A percentile compares a stretch with the other conserved stretches of the same genome.
Conservation (phyloP, 1,284 basidiomycete species). For the Malassezia psittaci region DNA sequence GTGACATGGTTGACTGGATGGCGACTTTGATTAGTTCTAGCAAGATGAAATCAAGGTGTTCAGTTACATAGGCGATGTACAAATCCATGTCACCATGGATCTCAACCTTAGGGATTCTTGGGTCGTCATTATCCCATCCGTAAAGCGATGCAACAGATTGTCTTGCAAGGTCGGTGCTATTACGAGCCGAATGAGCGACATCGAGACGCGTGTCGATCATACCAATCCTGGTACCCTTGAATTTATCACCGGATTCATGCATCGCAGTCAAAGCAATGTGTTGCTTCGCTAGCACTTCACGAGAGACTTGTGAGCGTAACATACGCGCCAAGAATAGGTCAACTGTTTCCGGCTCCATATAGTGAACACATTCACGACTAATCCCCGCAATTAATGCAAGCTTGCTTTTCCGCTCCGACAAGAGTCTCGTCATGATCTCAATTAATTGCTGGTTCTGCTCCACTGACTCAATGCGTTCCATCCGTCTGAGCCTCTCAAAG, state of each 20-base stretch:
- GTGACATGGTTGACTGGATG: conserved; percentile 34
- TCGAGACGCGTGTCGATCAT: conserved; percentile 71
- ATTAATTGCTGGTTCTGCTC: conserved; percentile 72
- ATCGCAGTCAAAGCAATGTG: conserved; percentile 62
- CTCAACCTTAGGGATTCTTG: conserved; percentile 57
- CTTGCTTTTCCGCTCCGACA: conserved; percentile 58
- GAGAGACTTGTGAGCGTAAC: conserved; percentile 77
- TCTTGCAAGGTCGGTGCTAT: conserved; percentile 52
- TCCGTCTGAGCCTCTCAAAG: conserved; percentile 57
- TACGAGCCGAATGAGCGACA: conserved; percentile 52
- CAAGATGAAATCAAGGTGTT: conserved; percentile 75
- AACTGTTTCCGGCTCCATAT: conserved; percentile 65
- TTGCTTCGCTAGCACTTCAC: conserved; percentile 77
- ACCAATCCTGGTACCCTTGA: conserved; percentile 52
- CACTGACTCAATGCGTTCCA: conserved; percentile 63
- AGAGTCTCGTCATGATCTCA: conserved; percentile 57
- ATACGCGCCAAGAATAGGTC: conserved; percentile 83
- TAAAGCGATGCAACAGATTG: conserved; percentile 56
- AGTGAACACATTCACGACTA: conserved; percentile 54
- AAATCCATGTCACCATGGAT: conserved; percentile 65
- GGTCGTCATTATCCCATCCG: conserved; percentile 44
- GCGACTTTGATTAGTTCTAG: conserved; percentile 79
- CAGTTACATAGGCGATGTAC: conserved; percentile 72
- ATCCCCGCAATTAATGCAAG: conserved; percentile 42
- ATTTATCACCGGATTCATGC: conserved; percentile 31